These are phyloP conservation scores for Gossypium aridum DNA, from an alignment of 441 rosid genomes.

Conservation along the genomic window DNA sequence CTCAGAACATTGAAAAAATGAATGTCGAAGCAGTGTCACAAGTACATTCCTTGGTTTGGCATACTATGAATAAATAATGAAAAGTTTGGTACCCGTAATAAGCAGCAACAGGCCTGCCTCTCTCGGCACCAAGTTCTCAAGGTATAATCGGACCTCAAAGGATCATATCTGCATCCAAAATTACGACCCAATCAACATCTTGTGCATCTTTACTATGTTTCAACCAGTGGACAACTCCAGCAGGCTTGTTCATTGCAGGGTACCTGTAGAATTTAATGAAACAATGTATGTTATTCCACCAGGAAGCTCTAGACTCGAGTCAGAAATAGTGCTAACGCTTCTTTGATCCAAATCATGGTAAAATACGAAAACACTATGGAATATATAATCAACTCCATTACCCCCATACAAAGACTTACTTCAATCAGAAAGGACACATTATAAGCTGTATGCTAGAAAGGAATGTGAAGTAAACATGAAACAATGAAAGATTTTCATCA, in stretches of 20 bases:
- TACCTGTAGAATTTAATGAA: constrained; percentile 43
- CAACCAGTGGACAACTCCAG: constrained; percentile 89
- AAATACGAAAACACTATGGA: not conserved
- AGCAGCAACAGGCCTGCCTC: constrained; percentile 85
- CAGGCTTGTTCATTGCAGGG: constrained; percentile 96
- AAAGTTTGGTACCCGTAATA: constrained; percentile 58
- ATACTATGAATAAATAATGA: not conserved
- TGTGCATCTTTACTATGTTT: constrained; percentile 85
- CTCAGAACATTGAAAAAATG: not conserved
- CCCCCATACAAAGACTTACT: not conserved
- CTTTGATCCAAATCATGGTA: not conserved
- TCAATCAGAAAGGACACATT: not conserved
- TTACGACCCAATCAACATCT: constrained; percentile 92
- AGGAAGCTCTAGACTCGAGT: not conserved
- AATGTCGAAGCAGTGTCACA: constrained; percentile 5
- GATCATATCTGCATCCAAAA: constrained; percentile 97
- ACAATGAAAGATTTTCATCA: not conserved
- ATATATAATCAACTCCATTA: not conserved
- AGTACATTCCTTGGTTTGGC: not conserved
- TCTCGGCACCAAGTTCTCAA: constrained; percentile 92
- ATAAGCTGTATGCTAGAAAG: not conserved
- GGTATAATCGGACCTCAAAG: constrained; percentile 89
- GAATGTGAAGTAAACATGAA: not conserved
- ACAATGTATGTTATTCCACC: not conserved
- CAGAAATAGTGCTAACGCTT: not conserved